phyloP scores from a whole-genome alignment of 768 basidiomycete genomes.

The Austroboletus festivus region DNA sequence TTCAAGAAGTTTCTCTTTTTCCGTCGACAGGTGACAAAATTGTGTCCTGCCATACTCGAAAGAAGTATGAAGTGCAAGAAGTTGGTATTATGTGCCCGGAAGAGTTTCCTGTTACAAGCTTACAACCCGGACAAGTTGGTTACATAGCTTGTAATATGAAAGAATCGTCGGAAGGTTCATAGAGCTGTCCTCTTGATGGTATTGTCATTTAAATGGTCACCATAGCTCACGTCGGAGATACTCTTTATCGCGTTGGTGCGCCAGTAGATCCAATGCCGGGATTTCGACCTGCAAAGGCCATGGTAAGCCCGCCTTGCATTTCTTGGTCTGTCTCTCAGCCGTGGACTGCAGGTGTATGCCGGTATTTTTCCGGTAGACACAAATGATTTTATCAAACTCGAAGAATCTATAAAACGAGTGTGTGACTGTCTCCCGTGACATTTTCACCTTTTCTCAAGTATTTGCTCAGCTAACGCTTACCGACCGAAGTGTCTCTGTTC shows the following conservation, averaged over 20 bases:
- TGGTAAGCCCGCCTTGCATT: constrained; percentile 50
- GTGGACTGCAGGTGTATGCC: constrained; percentile 72
- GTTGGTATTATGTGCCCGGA: constrained; percentile 89
- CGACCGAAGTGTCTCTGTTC: constrained; percentile 85
- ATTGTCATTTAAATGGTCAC: constrained; percentile 1
- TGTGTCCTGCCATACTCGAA: constrained; percentile 76
- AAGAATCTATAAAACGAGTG: constrained; percentile 92
- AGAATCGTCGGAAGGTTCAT: constrained; percentile 83
- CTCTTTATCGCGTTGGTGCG: constrained; percentile 72
- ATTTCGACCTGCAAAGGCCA: constrained; percentile 89
- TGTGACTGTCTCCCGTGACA: constrained; percentile 15
- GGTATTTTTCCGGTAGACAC: constrained; percentile 93
- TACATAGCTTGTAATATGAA: constrained; percentile 98
- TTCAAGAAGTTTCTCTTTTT: neutral
- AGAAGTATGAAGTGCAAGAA: constrained; percentile 86
- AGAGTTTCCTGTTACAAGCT: constrained; percentile 65
- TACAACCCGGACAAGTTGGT: constrained; percentile 81
- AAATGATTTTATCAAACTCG: constrained; percentile 88
- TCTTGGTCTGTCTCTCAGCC: neutral
- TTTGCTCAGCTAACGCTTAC: constrained; percentile 68
- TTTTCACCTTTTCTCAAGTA: constrained; percentile 10
- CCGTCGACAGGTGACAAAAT: constrained; percentile 77
- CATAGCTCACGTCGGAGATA: constrained; percentile 91
- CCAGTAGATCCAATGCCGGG: constrained; percentile 82
- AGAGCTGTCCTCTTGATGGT: neutral